Conservation (phyloP, 768 basidiomycete species). For the Pleurotus ostreatus region DNA sequence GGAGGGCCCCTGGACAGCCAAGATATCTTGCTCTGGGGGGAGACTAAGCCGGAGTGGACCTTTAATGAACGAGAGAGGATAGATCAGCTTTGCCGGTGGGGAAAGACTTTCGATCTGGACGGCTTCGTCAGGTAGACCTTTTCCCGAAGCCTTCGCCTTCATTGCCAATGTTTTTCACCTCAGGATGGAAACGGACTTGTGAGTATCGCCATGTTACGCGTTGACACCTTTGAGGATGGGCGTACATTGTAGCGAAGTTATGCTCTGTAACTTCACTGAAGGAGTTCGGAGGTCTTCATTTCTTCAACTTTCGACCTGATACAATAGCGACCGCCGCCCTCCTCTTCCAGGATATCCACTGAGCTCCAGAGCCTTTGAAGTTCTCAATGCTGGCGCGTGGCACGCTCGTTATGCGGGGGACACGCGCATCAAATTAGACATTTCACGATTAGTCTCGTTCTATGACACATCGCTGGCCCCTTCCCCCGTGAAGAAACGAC, state of each 20-base stretch:
- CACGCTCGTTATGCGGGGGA: constrained; percentile 31
- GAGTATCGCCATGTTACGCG: constrained; percentile 2
- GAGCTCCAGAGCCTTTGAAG: constrained; percentile 8
- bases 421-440: constrained; percentile 28
- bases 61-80: constrained; percentile 32
- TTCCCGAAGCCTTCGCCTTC: neutral
- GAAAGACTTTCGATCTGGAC: constrained; percentile 33
- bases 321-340: neutral
- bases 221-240: neutral
- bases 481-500: constrained; percentile 20
- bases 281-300: constrained; percentile 12
- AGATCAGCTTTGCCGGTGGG: constrained; percentile 39
- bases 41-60: constrained; percentile 12
- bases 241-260: constrained; percentile 24
- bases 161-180: neutral
- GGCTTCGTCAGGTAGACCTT: constrained; percentile 37
- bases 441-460: constrained; percentile 28
- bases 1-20: constrained; percentile 31
- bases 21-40: constrained; percentile 31
- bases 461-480: constrained; percentile 26
- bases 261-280: constrained; percentile 27
- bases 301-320: neutral
- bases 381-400: constrained; percentile 24
- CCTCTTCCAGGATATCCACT: constrained; percentile 1
- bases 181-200: constrained; percentile 24